Base-by-base conservation (phyloP, 1,139 yeast species). In the Kodamaea anthophila region DNA sequence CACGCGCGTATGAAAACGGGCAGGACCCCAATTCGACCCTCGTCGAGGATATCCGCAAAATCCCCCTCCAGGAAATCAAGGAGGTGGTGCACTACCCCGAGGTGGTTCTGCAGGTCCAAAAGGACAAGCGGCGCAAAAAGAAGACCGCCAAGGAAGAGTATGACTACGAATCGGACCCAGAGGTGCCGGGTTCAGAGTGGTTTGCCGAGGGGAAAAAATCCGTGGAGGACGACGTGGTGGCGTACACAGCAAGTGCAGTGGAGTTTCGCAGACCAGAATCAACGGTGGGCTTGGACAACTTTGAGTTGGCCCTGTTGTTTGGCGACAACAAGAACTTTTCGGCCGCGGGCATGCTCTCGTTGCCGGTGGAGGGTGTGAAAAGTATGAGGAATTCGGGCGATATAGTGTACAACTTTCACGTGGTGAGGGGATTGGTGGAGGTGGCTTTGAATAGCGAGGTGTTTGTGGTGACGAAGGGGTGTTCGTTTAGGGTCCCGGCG, bases 401-500 rank as follows among this genome's bases (percentile, higher is more conserved):
- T 32, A 77, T 84, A 5, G 70, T 78, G 38, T 80, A 81, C 43
- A 74, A 81, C 19, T 87, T 86, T 49, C 82, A 77, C 49, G 86
- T 87, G 20, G 68, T 81, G 8, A 60, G 66, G 24, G 97, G 97
- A 0, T 47, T 70, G 2, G 53, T 85, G 9, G 85, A 84, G 45
- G 88, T 84, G 3, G 70, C 74, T 2, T 44, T 88, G 6, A 72
- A 77, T 24, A 74, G 73, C 6, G 65, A 65, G 15, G 65, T 59
- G 13, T 84, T 88, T 47, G 59, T 75, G 5, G 82, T 80, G 6
- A 68, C 74, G 1, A 61, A 69, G 38, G 96, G 95, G 1, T 83
- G 94, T 34, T 73, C 91, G 2, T 79, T 87, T 45, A 84, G 82
- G 42, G 70, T 87, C 3, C 96, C 96, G 0, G 70, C 81, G 56